Evolutionary conservation across 257 asterid genomes (phyloP), one percentile per base, ranked within the genome.

Genomic region (Oldenlandia corymbosa): DNA sequence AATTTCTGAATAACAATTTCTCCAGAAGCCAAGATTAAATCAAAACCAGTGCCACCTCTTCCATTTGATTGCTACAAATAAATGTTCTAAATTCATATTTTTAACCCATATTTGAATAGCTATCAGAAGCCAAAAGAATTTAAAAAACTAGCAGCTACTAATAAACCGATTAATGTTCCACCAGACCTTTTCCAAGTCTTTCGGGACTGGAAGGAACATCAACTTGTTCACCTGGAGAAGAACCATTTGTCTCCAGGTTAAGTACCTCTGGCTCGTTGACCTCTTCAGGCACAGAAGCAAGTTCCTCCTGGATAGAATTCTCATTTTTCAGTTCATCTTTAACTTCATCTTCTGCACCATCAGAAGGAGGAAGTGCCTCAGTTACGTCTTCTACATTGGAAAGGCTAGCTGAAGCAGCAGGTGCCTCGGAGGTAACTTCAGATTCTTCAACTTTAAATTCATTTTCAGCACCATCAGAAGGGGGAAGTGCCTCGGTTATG

Each of bases 141-240:
- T 52, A 43, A 23, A 34, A 57, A 21, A n/a, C n/a, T n/a, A 64
- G 58, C 20, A 59, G 45, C 71, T 47, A 30, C 31, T 9, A 28
- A 21, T 49, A 17, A 21, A 45, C 46, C 30, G 17, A 55, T 18
- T 56, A 66, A 62, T 57, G 68, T 47, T 51, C 71, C 53, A 50
- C 50, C 73, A 65, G 53, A 85, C 88, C 94, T 80, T 83, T 60
- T 51, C 71, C 62, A 39, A 16, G 36, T 75, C 64, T 75, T 64
- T 79, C 78, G 10, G n/a, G 58, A 58, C 52, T 67, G 30, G 58
- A 54, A 72, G 67, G 62, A 63, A 46, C 71, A 5, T 65, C 79
- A 54, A 60, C 52, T 70, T 72, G 67, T 47, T 58, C 79, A 60
- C 57, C 75, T 41, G 76, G 68, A 55, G 57, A 56, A 56, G 67